Evolutionary conservation across 2,329 filamentous ascomycete genomes (phyloP).

Genomic region (Tolypocladium inflatum): DNA sequence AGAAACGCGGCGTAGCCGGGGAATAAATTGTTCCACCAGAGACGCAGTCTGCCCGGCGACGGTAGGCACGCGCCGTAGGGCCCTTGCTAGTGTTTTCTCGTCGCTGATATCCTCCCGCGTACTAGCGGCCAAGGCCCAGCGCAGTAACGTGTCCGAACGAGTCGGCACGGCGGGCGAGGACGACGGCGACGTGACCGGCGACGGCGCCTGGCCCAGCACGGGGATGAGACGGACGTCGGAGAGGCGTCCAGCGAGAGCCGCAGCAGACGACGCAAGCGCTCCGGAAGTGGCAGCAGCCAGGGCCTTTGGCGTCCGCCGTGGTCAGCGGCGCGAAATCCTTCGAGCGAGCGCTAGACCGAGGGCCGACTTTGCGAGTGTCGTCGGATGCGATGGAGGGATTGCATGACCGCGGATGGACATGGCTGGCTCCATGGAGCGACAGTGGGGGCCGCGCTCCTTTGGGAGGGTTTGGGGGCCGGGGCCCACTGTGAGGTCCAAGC

Average conservation of each 20-base stretch:
- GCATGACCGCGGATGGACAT: background rate
- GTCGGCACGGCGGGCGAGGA: background rate
- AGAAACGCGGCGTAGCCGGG: background rate
- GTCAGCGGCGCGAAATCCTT: background rate
- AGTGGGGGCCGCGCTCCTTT: background rate
- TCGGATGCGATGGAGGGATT: background rate
- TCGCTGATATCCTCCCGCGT: background rate
- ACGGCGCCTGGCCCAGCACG: background rate
- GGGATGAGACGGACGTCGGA: background rate
- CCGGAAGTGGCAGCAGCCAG: background rate
- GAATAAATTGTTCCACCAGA: background rate
- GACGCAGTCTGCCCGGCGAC: background rate
- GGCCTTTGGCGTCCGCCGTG: background rate
- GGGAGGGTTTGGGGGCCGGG: background rate
- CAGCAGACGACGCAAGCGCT: background rate
- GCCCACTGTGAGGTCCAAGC: background rate
- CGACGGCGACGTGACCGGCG: background rate
- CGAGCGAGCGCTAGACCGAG: background rate
- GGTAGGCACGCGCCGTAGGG: background rate
- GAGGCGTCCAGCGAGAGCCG: background rate
- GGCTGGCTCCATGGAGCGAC: background rate
- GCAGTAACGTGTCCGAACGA: background rate
- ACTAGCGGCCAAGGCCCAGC: background rate
- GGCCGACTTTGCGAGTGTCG: background rate
- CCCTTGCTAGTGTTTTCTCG: background rate